A percentile compares a stretch with the other conserved stretches of the same genome.
Conservation (phyloP, 2,329 filamentous ascomycete genomes). For the Cadophora malorum region DNA sequence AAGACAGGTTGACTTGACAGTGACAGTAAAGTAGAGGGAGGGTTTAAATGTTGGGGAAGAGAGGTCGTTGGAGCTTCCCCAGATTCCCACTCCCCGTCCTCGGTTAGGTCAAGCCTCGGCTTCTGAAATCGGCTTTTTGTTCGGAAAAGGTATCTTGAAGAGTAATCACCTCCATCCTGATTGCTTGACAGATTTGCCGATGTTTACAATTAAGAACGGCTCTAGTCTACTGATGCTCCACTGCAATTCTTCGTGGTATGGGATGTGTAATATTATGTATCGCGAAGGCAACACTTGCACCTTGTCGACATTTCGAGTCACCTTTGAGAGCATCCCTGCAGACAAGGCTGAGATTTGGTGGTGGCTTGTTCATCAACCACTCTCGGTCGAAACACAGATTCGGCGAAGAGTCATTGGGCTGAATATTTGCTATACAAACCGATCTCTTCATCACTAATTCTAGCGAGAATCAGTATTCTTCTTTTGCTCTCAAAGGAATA, state of each 20-base stretch:
- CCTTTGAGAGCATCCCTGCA: not conserved
- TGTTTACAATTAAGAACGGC: too few species aligned
- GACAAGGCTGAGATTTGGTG: not conserved
- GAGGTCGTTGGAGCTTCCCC: slow-evolving; percentile 30
- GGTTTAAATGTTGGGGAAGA: not conserved
- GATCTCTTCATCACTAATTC: not conserved
- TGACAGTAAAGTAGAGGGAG: not conserved
- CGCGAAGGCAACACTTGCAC: not conserved
- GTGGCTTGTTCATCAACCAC: slow-evolving; percentile 1
- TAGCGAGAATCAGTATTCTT: not conserved
- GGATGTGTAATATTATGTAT: too few species aligned
- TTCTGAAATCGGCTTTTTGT: not conserved
- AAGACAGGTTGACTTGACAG: not conserved
- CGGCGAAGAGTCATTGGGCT: slow-evolving; percentile 22
- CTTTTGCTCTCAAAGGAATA: not conserved
- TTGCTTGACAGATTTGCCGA: too few species aligned
- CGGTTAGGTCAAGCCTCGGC: slow-evolving; percentile 25
- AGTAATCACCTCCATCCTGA: not conserved
- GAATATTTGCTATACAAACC: slow-evolving; percentile 14
- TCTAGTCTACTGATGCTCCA: too few species aligned
- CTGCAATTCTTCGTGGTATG: too few species aligned
- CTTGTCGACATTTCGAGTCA: not conserved
- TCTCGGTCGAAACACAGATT: not conserved
- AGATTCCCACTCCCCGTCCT: slow-evolving; percentile 27
- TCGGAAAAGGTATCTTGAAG: not conserved